Percentiles rank a stretch among this genome's conserved stretches.
Evolutionary conservation across 495 filamentous ascomycete genomes (phyloP).

Genomic region (Daldinia loculata): DNA sequence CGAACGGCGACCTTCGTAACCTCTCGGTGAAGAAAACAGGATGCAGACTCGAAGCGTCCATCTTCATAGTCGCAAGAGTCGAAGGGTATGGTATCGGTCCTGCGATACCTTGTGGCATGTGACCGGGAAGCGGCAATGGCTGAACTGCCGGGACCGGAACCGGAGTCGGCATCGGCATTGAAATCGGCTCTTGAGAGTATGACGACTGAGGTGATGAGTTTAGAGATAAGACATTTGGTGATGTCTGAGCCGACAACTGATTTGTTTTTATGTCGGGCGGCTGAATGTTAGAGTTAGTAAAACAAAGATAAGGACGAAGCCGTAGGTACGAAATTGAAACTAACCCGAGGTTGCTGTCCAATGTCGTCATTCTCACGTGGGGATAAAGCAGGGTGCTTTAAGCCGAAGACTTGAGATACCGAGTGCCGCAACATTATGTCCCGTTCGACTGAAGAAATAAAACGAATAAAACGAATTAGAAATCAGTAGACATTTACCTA

Average conservation of each 20-base stretch:
- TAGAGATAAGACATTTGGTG: slow-evolving; percentile 7
- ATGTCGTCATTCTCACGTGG: slow-evolving; percentile 38
- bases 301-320: background rate
- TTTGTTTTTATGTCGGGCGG: background rate
- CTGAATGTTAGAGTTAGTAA: background rate
- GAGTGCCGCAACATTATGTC: slow-evolving; percentile 26
- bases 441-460: background rate
- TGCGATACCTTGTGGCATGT: slow-evolving; percentile 12
- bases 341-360: slow-evolving; percentile 22
- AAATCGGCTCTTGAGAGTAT: background rate
- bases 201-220: background rate
- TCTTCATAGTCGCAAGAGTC: background rate
- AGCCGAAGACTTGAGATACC: slow-evolving; percentile 23
- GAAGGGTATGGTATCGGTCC: slow-evolving; percentile 1
- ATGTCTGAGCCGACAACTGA: background rate
- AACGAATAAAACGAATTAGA: background rate
- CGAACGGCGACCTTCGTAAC: slow-evolving; percentile 53
- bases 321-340: slow-evolving; percentile 7
- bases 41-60: slow-evolving; percentile 59
- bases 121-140: slow-evolving; percentile 16
- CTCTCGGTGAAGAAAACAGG: slow-evolving; percentile 68
- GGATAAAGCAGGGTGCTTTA: slow-evolving; percentile 20
- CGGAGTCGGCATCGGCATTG: slow-evolving; percentile 10
- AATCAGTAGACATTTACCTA: background rate
- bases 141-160: slow-evolving; percentile 8